phyloP scores from a whole-genome alignment of 495 filamentous ascomycete genomes.

The Penicillium samsonianum region DNA sequence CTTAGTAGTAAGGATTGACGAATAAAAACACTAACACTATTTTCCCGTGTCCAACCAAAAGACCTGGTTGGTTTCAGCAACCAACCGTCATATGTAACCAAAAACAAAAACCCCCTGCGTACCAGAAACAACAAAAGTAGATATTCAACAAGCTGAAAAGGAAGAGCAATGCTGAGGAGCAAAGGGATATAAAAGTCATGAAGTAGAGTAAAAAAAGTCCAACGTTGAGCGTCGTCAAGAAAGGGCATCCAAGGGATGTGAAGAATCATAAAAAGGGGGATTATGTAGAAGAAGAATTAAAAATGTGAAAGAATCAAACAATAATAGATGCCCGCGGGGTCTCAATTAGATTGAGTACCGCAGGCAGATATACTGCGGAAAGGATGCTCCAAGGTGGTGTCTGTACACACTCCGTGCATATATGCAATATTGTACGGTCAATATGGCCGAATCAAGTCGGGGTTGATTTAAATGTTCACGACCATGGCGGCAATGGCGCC shows the following conservation, averaged over 20 bases:
- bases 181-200: conserved; percentile 29
- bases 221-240: conserved; percentile 32
- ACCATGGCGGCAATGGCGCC: conserved; percentile 34
- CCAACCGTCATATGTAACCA: conserved; percentile 22
- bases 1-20: not conserved
- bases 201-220: conserved; percentile 21
- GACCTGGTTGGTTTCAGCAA: conserved; percentile 16
- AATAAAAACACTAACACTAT: conserved; percentile 10
- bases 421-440: conserved; percentile 6
- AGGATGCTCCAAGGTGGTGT: conserved; percentile 10
- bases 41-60: conserved; percentile 24
- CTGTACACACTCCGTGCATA: conserved; percentile 16
- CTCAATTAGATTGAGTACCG: conserved; percentile 8
- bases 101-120: conserved; percentile 24
- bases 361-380: conserved; percentile 9
- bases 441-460: conserved; percentile 2
- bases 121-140: conserved; percentile 21
- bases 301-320: conserved; percentile 18
- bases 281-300: conserved; percentile 26
- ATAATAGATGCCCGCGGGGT: conserved; percentile 14
- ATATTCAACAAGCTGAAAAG: conserved; percentile 32
- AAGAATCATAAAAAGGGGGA: conserved; percentile 20
- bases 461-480: conserved; percentile 25
- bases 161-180: conserved; percentile 27
- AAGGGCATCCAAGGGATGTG: conserved; percentile 14